These are phyloP conservation scores for Clonostachys rhizophaga DNA, from an alignment of 2,329 filamentous ascomycete species.

Conservation along the genomic window DNA sequence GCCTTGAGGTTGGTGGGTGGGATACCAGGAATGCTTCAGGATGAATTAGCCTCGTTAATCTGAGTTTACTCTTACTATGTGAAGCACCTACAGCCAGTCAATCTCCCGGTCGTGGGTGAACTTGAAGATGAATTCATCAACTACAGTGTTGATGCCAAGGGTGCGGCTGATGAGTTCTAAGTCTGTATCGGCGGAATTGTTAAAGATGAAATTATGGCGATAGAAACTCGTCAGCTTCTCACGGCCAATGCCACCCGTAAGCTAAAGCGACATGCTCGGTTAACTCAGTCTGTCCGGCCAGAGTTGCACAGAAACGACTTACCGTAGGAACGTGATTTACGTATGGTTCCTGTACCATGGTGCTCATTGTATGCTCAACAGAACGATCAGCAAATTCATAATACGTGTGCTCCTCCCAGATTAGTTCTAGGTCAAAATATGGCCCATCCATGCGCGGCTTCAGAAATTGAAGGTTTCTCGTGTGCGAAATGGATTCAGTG, in stretches of 20 bases:
- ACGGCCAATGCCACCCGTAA: conserved; percentile 67
- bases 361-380: conserved; percentile 71
- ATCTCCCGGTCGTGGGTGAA: conserved; percentile 60
- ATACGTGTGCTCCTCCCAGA: conserved; percentile 72
- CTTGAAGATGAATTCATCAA: conserved; percentile 66
- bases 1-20: conserved; percentile 48
- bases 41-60: background rate
- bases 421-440: conserved; percentile 65
- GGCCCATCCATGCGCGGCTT: conserved; percentile 59
- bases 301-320: conserved; percentile 13
- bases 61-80: background rate
- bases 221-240: conserved; percentile 62
- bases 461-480: conserved; percentile 57
- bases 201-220: conserved; percentile 69
- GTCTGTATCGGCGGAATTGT: conserved; percentile 62
- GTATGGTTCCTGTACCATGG: conserved; percentile 75
- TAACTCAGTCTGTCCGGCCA: too few relatives aligned
- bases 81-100: conserved; percentile 60
- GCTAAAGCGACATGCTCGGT: conserved; percentile 12
- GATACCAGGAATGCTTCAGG: conserved; percentile 33
- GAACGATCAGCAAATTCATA: conserved; percentile 64
- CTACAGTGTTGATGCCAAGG: conserved; percentile 65
- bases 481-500: conserved; percentile 72
- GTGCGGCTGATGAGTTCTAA: conserved; percentile 69
- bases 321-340: conserved; percentile 73